Evolutionary conservation across 192 early-diverging fungal genomes (phyloP).

Genomic region (Gonapodya prolifera): DNA sequence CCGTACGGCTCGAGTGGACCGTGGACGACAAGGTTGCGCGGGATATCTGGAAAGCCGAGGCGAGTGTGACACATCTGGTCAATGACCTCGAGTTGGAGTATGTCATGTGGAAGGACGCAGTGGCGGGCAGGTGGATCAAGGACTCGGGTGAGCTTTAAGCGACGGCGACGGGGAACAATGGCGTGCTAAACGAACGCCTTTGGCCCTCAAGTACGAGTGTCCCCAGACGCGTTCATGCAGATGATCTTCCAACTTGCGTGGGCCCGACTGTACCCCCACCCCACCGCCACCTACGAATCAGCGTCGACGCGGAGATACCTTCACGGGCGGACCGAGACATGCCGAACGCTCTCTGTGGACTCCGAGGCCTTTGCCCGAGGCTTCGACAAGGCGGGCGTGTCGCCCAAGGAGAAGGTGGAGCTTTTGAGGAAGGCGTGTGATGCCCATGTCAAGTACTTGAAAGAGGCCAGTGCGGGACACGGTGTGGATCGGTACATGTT

Average conservation of each 20-base stretch:
- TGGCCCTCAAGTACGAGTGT: no score
- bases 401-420: slow-evolving; percentile 32
- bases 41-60: slow-evolving; percentile 36
- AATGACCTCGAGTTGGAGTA: slow-evolving; percentile 46
- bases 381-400: slow-evolving; percentile 16
- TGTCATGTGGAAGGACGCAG: slow-evolving; percentile 60
- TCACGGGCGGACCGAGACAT: slow-evolving; percentile 80
- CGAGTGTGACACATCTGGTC: slow-evolving; percentile 31
- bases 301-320: slow-evolving; percentile 64
- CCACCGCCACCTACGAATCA: slow-evolving; percentile 73
- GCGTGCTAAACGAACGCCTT: no score
- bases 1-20: slow-evolving; percentile 18
- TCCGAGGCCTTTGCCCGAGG: slow-evolving; percentile 51
- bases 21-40: slow-evolving; percentile 18
- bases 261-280: slow-evolving; percentile 50
- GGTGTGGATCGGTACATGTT: slow-evolving; percentile 78
- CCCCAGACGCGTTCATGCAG: slow-evolving; percentile 77
- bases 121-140: slow-evolving; percentile 56
- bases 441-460: slow-evolving; percentile 37
- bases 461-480: slow-evolving; percentile 40
- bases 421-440: slow-evolving; percentile 45
- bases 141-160: slow-evolving; percentile 75
- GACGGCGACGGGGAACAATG: slow-evolving; percentile 65
- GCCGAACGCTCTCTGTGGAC: slow-evolving; percentile 59
- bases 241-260: slow-evolving; percentile 77